phyloP scores from a whole-genome alignment of 768 basidiomycete genomes.

The Gelatoporia subvermispora region DNA sequence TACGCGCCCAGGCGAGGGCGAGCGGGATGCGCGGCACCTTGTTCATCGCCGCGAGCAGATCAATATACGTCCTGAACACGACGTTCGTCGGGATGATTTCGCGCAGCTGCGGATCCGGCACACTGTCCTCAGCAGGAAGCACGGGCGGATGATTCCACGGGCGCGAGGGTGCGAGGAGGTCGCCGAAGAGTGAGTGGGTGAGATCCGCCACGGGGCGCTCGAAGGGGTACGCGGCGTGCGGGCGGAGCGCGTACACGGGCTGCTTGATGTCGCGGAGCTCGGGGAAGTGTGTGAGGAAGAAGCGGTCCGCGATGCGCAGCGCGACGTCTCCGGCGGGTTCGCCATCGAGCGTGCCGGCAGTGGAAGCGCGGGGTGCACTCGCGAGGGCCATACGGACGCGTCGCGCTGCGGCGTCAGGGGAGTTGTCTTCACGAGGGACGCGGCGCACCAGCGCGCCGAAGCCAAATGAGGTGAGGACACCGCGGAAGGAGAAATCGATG shows the following conservation, averaged over 20 bases:
- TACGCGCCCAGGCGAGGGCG: constrained; percentile 70
- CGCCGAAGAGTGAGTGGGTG: constrained; percentile 12
- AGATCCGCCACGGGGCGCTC: constrained; percentile 25
- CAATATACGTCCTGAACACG: constrained; percentile 55
- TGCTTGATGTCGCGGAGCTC: constrained; percentile 24
- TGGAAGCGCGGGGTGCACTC: constrained; percentile 18
- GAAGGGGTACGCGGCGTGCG: constrained; percentile 17
- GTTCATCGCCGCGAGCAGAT: constrained; percentile 49
- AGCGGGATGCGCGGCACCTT: constrained; percentile 59
- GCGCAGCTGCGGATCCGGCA: constrained; percentile 25
- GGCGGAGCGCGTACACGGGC: constrained; percentile 31
- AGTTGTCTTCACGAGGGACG: constrained; percentile 4
- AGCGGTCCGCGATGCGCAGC: constrained; percentile 13
- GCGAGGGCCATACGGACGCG: constrained; percentile 24
- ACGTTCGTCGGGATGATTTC: constrained; percentile 45
- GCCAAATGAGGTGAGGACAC: constrained; percentile 43
- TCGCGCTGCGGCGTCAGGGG: background rate
- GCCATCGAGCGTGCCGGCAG: constrained; percentile 12
- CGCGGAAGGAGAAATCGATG: constrained; percentile 46
- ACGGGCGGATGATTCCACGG: constrained; percentile 24
- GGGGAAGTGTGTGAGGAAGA: constrained; percentile 50
- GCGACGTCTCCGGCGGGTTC: constrained; percentile 23
- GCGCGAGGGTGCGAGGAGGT: constrained; percentile 21
- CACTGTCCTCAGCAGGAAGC: constrained; percentile 18
- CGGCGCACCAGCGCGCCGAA: constrained; percentile 30